Percentiles rank a stretch among this genome's conserved stretches.
Conservation (phyloP, 345 rosid genomes). For the Anastatica hierochuntica region DNA sequence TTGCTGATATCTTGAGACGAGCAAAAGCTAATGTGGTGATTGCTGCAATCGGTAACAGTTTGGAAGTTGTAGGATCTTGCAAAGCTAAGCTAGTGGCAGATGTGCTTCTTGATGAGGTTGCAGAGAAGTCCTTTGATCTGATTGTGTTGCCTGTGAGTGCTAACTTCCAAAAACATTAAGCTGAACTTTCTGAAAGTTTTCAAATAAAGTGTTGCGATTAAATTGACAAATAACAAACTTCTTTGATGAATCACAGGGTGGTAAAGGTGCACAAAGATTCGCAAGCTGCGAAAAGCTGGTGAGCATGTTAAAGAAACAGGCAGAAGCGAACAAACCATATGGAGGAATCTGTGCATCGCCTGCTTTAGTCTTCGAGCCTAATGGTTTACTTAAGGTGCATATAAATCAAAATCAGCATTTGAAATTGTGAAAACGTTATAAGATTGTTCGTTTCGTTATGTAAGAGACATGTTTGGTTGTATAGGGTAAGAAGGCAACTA, state of each 20-base stretch:
- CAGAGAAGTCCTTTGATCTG: constrained; percentile 69
- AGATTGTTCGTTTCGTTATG: background rate
- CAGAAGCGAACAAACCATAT: constrained; percentile 59
- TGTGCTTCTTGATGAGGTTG: constrained; percentile 75
- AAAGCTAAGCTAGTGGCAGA: constrained; percentile 72
- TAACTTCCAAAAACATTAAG: background rate
- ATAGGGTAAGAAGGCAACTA: constrained; percentile 95
- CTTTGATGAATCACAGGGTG: constrained; percentile 47
- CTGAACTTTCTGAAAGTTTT: background rate
- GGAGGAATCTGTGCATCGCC: constrained; percentile 97
- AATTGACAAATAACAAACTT: background rate
- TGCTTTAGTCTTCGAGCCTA: constrained; percentile 70
- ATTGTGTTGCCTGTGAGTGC: constrained; percentile 78
- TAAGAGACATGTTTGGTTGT: constrained; percentile 1
- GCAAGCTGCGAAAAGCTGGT: constrained; percentile 70
- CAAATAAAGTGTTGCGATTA: background rate
- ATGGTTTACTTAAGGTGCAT: constrained; percentile 78
- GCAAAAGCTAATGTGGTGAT: constrained; percentile 81
- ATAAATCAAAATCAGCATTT: background rate
- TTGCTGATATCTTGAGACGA: constrained; percentile 70
- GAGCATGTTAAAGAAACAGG: constrained; percentile 62
- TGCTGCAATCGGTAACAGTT: constrained; percentile 66
- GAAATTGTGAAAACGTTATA: background rate
- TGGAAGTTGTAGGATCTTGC: constrained; percentile 69
- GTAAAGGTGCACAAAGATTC: constrained; percentile 78